Percentiles rank a stretch among this genome's conserved stretches.
phyloP scores from a whole-genome alignment of 371 early-diverging fungal species.

The Rhizopus sp. region DNA sequence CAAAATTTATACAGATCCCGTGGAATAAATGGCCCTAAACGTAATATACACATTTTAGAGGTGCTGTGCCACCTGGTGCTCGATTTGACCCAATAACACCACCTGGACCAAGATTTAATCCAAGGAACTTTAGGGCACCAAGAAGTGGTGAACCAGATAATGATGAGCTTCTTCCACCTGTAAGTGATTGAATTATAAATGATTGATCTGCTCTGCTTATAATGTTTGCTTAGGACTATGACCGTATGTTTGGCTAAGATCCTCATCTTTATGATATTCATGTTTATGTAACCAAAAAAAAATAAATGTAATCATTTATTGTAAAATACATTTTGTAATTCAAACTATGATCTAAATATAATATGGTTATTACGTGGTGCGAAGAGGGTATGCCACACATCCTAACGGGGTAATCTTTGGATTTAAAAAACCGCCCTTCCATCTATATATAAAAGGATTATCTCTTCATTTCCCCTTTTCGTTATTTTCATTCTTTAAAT shows the following conservation, averaged over 20 bases:
- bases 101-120: constrained; percentile 44
- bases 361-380: no score
- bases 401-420: background rate
- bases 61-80: constrained; percentile 92
- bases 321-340: background rate
- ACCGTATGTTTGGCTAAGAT: constrained; percentile 67
- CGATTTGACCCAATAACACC: constrained; percentile 94
- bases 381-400: no score
- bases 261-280: background rate
- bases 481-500: background rate
- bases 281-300: background rate
- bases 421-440: background rate
- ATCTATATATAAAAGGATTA: background rate
- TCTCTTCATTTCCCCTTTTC: background rate
- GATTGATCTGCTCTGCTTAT: background rate
- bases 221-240: constrained; percentile 48
- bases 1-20: background rate
- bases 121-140: constrained; percentile 47
- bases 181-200: constrained; percentile 27
- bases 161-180: constrained; percentile 79
- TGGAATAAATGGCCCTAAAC: background rate
- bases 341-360: no score
- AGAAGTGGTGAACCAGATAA: constrained; percentile 76
- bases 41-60: constrained; percentile 33
- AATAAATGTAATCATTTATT: background rate